Conservation (phyloP, 768 basidiomycete species). For the Cystofilobasidium macerans region DNA sequence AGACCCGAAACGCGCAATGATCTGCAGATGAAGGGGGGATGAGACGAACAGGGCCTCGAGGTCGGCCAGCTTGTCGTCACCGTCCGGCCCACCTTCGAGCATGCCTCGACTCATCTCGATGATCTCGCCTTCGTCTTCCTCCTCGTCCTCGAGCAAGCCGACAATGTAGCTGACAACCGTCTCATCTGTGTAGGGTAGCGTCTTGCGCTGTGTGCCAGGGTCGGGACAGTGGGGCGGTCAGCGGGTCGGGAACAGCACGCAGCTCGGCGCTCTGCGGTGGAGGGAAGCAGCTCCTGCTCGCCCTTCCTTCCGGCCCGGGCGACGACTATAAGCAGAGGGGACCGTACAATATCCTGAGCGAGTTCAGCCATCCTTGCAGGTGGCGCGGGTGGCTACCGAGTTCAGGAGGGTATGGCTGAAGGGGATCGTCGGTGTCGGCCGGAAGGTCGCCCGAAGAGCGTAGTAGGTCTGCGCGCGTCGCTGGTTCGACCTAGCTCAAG, state of each 20-base stretch:
- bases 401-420: too few species aligned
- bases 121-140: conserved; percentile 69
- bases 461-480: too few species aligned
- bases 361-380: conserved; percentile 24
- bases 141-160: conserved; percentile 79
- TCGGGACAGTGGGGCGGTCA: background rate
- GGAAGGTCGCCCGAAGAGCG: too few species aligned
- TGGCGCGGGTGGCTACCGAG: too few species aligned
- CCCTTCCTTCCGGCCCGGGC: background rate
- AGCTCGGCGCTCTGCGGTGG: background rate
- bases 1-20: conserved; percentile 45
- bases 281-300: too few species aligned
- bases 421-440: too few species aligned
- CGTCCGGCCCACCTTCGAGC: conserved; percentile 42
- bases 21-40: background rate
- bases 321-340: background rate
- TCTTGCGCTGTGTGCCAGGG: conserved; percentile 8
- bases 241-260: too few species aligned
- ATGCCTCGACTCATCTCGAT: conserved; percentile 64
- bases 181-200: conserved; percentile 54
- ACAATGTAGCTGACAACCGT: conserved; percentile 73
- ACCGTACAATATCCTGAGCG: conserved; percentile 22
- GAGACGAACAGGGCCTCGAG: conserved; percentile 48
- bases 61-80: conserved; percentile 24
- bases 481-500: too few species aligned